Conservation (phyloP, 257 asterid genomes). For the Datura wrightii region DNA sequence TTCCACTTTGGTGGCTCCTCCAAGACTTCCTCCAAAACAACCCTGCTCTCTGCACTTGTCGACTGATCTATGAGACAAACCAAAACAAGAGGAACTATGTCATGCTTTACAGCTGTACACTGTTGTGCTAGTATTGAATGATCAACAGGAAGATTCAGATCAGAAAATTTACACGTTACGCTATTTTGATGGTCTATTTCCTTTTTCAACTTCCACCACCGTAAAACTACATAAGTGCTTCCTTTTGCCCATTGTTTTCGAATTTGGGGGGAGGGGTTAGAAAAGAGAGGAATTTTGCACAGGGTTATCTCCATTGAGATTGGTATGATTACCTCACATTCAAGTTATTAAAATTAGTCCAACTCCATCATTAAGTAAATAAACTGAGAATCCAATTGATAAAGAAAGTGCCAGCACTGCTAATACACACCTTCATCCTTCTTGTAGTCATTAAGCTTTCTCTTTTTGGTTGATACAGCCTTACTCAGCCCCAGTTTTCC, state of each 20-base stretch:
- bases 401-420: slow-evolving; percentile 33
- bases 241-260: background rate
- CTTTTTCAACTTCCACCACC: background rate
- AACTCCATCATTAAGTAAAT: slow-evolving; percentile 26
- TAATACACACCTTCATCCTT: slow-evolving; percentile 67
- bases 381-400: slow-evolving; percentile 30
- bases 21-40: slow-evolving; percentile 77
- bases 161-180: background rate
- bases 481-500: slow-evolving; percentile 64
- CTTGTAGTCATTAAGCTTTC: slow-evolving; percentile 63
- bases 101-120: slow-evolving; percentile 27
- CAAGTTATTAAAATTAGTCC: slow-evolving; percentile 20
- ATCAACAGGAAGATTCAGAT: background rate
- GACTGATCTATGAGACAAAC: slow-evolving; percentile 49
- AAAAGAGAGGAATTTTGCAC: background rate
- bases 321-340: slow-evolving; percentile 1
- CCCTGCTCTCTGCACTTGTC: slow-evolving; percentile 54
- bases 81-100: slow-evolving; percentile 32
- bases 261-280: background rate
- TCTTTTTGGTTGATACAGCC: slow-evolving; percentile 58
- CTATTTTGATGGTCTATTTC: background rate
- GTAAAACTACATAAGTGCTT: background rate
- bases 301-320: slow-evolving; percentile 8
- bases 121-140: slow-evolving; percentile 12
- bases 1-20: slow-evolving; percentile 99